Evolutionary conservation across 2,329 filamentous ascomycete genomes (phyloP).

Genomic region (Allantophomopsis lycopodina): DNA sequence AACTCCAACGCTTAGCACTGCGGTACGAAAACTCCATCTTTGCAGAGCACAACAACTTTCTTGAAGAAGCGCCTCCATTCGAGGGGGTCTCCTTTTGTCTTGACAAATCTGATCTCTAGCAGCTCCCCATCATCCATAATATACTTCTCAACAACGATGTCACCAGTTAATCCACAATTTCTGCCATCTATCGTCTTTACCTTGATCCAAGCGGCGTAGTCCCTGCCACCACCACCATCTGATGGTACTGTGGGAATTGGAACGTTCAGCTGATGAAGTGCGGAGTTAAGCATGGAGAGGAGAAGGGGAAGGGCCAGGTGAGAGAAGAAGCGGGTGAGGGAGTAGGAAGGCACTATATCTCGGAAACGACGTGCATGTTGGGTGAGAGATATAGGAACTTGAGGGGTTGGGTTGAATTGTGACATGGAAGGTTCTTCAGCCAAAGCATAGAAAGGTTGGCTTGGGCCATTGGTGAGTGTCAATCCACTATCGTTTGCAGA

Average conservation of each 20-base stretch:
- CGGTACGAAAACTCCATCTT: slow-evolving; percentile 64
- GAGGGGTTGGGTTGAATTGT: slow-evolving; percentile 72
- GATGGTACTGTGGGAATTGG: slow-evolving; percentile 37
- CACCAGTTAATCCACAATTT: slow-evolving; percentile 59
- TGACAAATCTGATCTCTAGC: slow-evolving; percentile 81
- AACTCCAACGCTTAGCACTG: slow-evolving; percentile 7
- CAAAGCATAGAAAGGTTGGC: slow-evolving; percentile 45
- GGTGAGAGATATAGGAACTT: slow-evolving; percentile 71
- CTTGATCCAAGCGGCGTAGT: slow-evolving; percentile 49
- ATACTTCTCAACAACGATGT: slow-evolving; percentile 59
- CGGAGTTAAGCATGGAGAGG: slow-evolving; percentile 65
- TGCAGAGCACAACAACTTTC: slow-evolving; percentile 77
- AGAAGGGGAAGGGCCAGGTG: slow-evolving; percentile 62
- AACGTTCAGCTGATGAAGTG: slow-evolving; percentile 75
- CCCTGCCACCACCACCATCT: slow-evolving; percentile 31
- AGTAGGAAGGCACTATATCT: slow-evolving; percentile 80
- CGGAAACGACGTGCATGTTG: slow-evolving; percentile 80
- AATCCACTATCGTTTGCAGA: slow-evolving; percentile 14
- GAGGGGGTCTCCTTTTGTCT: slow-evolving; percentile 87
- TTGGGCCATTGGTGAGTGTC: slow-evolving; percentile 14
- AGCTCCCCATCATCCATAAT: slow-evolving; percentile 42
- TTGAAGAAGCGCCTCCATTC: slow-evolving; percentile 98
- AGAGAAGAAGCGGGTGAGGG: slow-evolving; percentile 87
- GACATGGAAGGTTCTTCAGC: slow-evolving; percentile 75
- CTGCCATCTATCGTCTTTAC: slow-evolving; percentile 64